Conservation (phyloP, 192 early-diverging fungal genomes). For the Chytriomyces sp. region DNA sequence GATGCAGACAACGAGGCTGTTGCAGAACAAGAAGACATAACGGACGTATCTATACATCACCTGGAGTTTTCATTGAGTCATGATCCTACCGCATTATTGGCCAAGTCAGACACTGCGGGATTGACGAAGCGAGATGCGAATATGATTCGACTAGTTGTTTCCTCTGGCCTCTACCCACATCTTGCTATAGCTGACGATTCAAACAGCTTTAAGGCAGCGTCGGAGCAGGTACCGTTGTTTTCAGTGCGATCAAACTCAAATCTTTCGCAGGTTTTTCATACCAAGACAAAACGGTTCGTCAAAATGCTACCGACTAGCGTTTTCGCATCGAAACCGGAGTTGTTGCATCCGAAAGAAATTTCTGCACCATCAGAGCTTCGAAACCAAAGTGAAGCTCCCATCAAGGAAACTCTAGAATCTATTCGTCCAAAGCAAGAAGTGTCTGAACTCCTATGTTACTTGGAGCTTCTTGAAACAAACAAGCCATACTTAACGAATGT, state of each 20-base stretch:
- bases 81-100: slow-evolving; percentile 45
- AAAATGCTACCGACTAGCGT: slow-evolving; percentile 67
- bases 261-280: slow-evolving; percentile 61
- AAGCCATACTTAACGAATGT: slow-evolving; percentile 71
- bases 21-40: slow-evolving; percentile 27
- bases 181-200: slow-evolving; percentile 67
- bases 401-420: slow-evolving; percentile 41
- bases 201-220: slow-evolving; percentile 42
- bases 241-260: not conserved
- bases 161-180: slow-evolving; percentile 68
- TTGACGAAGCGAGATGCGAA: slow-evolving; percentile 45
- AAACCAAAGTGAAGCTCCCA: slow-evolving; percentile 24
- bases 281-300: slow-evolving; percentile 59
- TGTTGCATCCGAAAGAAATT: slow-evolving; percentile 47
- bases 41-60: slow-evolving; percentile 53
- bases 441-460: slow-evolving; percentile 62
- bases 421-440: slow-evolving; percentile 34
- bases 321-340: slow-evolving; percentile 58
- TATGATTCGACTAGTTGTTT: slow-evolving; percentile 64
- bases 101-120: slow-evolving; percentile 40
- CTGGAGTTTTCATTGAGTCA: slow-evolving; percentile 65
- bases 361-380: not conserved
- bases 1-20: slow-evolving; percentile 35
- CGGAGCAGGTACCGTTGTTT: slow-evolving; percentile 19
- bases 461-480: slow-evolving; percentile 65